Base-by-base conservation (phyloP, 2,329 filamentous ascomycete genomes). In the Hypoxylon sp. region DNA sequence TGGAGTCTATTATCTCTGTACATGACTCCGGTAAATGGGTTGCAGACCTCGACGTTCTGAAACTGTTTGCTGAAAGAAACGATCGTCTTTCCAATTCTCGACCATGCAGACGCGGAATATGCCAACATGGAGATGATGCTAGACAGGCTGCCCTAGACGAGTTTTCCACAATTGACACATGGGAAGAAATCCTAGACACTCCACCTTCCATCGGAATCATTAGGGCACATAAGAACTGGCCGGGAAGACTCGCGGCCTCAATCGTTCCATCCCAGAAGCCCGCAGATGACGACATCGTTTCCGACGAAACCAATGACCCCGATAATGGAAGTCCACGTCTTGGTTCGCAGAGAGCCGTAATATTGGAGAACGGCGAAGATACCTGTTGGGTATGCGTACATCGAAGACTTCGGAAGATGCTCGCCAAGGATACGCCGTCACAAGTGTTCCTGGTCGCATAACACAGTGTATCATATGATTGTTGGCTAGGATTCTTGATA, bases 111-210 rank as follows among this genome's bases (percentile, higher is more conserved):
- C 17, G 40, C 17, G 40, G n/a, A 10, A 22, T 44, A 44, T 44
- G 40, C 17, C 40, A 44, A 11, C 40, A 44, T 22, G 17, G 8
- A 2, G 40, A 44, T 2, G 14, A 17, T 11, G 40, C 14, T 10
- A 44, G 20, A 44, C 17, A 44, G 20, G 17, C 3, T n/a, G 40
- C 17, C 8, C 25, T 17, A n/a, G 27, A 33, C 14, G 14, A 31
- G 5, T n/a, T 31, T 14, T 30, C 48, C 17, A 33, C 48, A 2
- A 30, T 51, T 30, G 48, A 51, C 6, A 31, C 14, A 3, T 51
- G 48, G 48, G 22, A 51, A 17, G 48, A 51, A 31, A 8, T 51
- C 11, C 48, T 51, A 17, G 48, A 51, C 17, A 30, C 22, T 30
- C 48, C 48, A n/a, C 25, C 27, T 17, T 31, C 27, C 10, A 31